Base-by-base conservation (phyloP, 2,329 filamentous ascomycete genomes). In the Fusarium nematophilum region DNA sequence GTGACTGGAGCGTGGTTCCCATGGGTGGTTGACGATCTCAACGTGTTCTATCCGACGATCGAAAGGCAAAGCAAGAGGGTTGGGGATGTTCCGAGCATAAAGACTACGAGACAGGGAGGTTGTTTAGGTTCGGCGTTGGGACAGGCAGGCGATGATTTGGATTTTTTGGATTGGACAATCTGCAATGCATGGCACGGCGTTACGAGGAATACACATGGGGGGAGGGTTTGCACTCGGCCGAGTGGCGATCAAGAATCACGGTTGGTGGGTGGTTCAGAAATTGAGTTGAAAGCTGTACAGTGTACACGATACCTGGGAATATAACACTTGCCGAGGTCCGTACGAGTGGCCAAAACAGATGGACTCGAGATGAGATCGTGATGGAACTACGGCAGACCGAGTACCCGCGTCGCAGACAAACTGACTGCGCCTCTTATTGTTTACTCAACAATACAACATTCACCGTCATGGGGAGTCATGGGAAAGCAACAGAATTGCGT, bases 151-250 rank as follows among this genome's bases (percentile, higher is more conserved):
- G 53, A 26, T 18, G 27, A 48, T 50, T 49, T 48, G 27, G n/a
- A 29, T 39, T 59, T 50, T 37, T 50, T 37, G 43, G 52, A 45
- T 43, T 59, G 55, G 43, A 43, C 34, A 59, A 45, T 45, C 34
- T 58, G 48, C 48, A 52, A 39, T 59, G 64, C 64, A 68, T 70
- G 56, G 60, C 46, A 59, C 30, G 67, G 67, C 67, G 67, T 70
- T 70, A 48, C 48, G 30, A 51, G 46, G 50, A 39, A 48, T 57
- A 43, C 52, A 53, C 30, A 47, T 37, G 37, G 40, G 42, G 37
- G 26, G 39, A 40, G 42, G 33, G 26, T 40, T 33, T 26, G n/a
- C 37, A 38, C 33, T 54, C 26, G 33, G 47, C 34, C 47, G 47
- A 45, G 30, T 17, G 40, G 40, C 39, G 42, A 33, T 37, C 33